These are phyloP conservation scores for Colletotrichum coccodes DNA, from an alignment of 2,329 filamentous ascomycete species.

Conservation along the genomic window DNA sequence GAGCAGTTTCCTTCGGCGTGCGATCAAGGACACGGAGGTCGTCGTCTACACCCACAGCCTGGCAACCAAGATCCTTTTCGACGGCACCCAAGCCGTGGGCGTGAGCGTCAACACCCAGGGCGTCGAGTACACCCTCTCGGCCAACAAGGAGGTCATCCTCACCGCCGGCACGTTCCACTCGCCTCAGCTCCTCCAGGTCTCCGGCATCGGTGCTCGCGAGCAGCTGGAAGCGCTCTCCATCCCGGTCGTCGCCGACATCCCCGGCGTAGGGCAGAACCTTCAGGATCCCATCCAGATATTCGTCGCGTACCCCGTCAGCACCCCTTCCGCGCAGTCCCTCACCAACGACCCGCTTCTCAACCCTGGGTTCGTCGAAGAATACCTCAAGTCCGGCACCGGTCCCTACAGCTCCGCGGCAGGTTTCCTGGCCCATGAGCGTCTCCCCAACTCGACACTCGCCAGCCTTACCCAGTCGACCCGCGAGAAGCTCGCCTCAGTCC, in stretches of 20 bases:
- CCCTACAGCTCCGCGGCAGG: conserved; percentile 30
- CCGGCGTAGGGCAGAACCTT: conserved; percentile 84
- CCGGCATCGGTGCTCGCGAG: conserved; percentile 56
- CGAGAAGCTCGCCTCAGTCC: conserved; percentile 1
- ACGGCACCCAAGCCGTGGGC: conserved; percentile 51
- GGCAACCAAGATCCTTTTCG: conserved; percentile 57
- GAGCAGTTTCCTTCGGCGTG: conserved; percentile 45
- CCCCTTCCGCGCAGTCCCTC: conserved; percentile 14
- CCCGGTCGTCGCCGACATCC: conserved; percentile 59
- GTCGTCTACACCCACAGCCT: conserved; percentile 52
- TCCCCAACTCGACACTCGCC: conserved; percentile 20
- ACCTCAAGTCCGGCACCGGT: conserved; percentile 7
- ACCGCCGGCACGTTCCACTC: conserved; percentile 86
- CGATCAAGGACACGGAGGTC: conserved; percentile 42
- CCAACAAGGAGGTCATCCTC: conserved; percentile 76
- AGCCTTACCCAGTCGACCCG: neutral
- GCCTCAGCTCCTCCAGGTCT: conserved; percentile 71
- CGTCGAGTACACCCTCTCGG: conserved; percentile 29
- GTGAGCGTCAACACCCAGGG: conserved; percentile 44
- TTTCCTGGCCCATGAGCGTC: conserved; percentile 23
- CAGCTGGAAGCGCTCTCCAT: conserved; percentile 51
- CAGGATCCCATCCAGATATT: conserved; percentile 76
- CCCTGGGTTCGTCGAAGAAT: conserved; percentile 5
- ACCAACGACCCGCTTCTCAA: conserved; percentile 4
- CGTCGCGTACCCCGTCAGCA: conserved; percentile 23